Evolutionary conservation across 2,329 filamentous ascomycete species (phyloP), one percentile per base, ranked within the genome.

Genomic region (Samsoniella hepiali): DNA sequence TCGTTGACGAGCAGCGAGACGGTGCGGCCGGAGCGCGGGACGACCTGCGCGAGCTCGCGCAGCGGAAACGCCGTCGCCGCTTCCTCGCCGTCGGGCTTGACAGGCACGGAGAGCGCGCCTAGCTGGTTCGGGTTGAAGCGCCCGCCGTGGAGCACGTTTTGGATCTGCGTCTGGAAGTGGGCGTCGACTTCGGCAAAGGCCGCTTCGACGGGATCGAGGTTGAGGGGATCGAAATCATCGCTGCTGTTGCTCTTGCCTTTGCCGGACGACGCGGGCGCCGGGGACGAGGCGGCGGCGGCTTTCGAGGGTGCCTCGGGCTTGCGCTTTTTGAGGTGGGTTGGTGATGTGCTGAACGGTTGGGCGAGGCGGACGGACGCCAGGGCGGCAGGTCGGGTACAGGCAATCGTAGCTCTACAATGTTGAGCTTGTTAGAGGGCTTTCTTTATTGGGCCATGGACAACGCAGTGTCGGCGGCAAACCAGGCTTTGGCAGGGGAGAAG

Each of bases 31-130:
- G 72, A 71, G 62, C 77, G 80, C 60, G 82, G 81, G 29, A 84
- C 79, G 5, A 86, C 76, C 71, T 83, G 79, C 32, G 82, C 83
- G 38, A 86, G 78, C 72, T 86, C 83, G 62, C 78, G 77, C n/a
- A 86, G 78, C 40, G 82, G 81, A 68, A 79, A 84, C 47, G 65
- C 64, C 13, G 42, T 22, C 63, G 31, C 54, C 59, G 68, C 65
- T 70, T 69, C 65, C 53, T 68, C 66, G 32, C 65, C 68, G 27
- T 69, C 66, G 53, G 70, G 67, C 64, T 76, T 76, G 67, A 77
- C 62, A n/a, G 69, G 47, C 38, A 84, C 78, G 32, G 71, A 70
- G 44, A 84, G 73, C 27, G 76, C 73, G 67, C 82, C 82, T 57
- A 86, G 74, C 62, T 70, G 71, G 68, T 80, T 78, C 7, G 80